Conservation (phyloP, 164 flowering plant genomes). For the Dillenia suffruticosa region DNA sequence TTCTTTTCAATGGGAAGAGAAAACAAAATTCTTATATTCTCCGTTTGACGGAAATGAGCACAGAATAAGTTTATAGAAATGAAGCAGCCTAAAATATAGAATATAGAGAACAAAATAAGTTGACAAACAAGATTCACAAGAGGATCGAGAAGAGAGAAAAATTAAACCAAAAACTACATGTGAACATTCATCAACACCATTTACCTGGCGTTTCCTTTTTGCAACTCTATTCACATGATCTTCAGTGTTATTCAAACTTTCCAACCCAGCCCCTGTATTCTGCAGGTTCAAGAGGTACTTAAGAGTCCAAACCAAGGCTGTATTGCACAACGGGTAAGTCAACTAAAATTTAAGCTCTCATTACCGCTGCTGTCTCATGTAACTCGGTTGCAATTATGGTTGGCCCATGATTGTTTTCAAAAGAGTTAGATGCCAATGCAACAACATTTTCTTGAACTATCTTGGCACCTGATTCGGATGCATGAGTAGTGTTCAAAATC, state of each 20-base stretch:
- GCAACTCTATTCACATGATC: conserved; percentile 19
- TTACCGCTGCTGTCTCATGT: conserved; percentile 29
- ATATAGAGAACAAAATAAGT: too few relatives aligned
- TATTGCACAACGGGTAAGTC: not conserved
- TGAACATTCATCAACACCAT: not conserved
- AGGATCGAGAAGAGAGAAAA: not conserved
- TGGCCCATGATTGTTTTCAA: conserved; percentile 3
- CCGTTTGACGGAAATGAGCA: too few relatives aligned
- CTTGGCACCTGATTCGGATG: conserved; percentile 16
- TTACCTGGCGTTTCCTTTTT: conserved; percentile 46
- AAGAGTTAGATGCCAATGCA: conserved; percentile 18
- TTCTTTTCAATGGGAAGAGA: too few relatives aligned
- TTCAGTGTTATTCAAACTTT: conserved; percentile 14
- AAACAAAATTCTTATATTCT: too few relatives aligned
- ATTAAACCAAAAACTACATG: not conserved
- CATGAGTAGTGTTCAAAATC: conserved; percentile 24
- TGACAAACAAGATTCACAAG: too few relatives aligned
- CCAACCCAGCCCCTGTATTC: conserved; percentile 25
- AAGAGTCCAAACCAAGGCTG: not conserved
- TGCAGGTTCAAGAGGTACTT: conserved; percentile 12
- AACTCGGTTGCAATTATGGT: conserved; percentile 12
- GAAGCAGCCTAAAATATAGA: too few relatives aligned
- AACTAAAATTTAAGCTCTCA: not conserved
- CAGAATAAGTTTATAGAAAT: too few relatives aligned
- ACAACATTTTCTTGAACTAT: conserved; percentile 18